Conservation (phyloP, 2,329 filamentous ascomycete genomes). For the Chrysosporium queenslandicum region DNA sequence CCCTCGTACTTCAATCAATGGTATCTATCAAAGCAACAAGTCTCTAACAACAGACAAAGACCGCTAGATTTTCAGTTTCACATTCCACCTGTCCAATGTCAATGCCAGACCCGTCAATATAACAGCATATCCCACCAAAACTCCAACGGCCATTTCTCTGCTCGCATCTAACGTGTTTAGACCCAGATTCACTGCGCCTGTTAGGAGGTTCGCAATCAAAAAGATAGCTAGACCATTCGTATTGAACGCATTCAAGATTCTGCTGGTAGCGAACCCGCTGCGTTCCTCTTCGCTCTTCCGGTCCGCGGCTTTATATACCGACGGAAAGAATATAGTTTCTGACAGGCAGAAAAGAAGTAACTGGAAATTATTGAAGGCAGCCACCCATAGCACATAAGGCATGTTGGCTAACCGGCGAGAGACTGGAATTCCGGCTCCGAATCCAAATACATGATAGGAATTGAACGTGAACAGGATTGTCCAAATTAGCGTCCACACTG, state of each 20-base stretch:
- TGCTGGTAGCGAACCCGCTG: slow-evolving; percentile 62
- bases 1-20: too few species aligned
- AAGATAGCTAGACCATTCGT: slow-evolving; percentile 80
- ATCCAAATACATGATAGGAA: slow-evolving; percentile 59
- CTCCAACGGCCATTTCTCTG: slow-evolving; percentile 55
- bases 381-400: slow-evolving; percentile 85
- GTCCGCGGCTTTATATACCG: slow-evolving; percentile 50
- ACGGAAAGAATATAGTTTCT: slow-evolving; percentile 69
- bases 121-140: slow-evolving; percentile 63
- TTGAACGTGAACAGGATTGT: slow-evolving; percentile 57
- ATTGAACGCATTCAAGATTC: slow-evolving; percentile 74
- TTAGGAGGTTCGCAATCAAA: slow-evolving; percentile 76
- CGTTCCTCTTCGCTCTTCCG: slow-evolving; percentile 52
- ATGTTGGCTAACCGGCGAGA: slow-evolving; percentile 87
- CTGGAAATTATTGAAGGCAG: slow-evolving; percentile 82
- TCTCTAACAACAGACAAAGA: not conserved
- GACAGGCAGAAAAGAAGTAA: slow-evolving; percentile 66
- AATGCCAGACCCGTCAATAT: slow-evolving; percentile 56
- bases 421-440: slow-evolving; percentile 55
- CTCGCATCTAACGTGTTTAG: slow-evolving; percentile 68
- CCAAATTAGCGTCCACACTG: slow-evolving; percentile 59
- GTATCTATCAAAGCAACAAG: too few species aligned
- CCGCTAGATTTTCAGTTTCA: slow-evolving; percentile 23
- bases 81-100: slow-evolving; percentile 31
- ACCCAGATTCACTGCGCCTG: slow-evolving; percentile 79